These are phyloP conservation scores for Ophiocordyceps unilateralis DNA, from an alignment of 2,329 filamentous ascomycete genomes.

Conservation along the genomic window DNA sequence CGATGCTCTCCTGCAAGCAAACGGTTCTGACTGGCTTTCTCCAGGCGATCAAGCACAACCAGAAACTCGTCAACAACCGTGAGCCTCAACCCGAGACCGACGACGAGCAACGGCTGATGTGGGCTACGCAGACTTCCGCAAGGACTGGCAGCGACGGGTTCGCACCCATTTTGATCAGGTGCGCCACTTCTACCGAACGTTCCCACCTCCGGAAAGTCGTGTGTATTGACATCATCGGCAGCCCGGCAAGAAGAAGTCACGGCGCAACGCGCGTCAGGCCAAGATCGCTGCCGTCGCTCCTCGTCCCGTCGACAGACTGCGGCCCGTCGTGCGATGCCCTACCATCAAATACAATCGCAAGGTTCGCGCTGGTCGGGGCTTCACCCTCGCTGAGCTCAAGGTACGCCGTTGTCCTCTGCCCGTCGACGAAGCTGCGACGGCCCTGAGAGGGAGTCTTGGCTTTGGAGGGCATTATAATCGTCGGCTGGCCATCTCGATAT, in stretches of 20 bases:
- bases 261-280: slow-evolving; percentile 76
- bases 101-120: slow-evolving; percentile 17
- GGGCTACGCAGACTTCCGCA: slow-evolving; percentile 66
- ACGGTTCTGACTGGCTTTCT: slow-evolving; percentile 14
- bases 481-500: neutral
- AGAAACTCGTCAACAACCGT: slow-evolving; percentile 95
- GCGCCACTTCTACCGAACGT: slow-evolving; percentile 20
- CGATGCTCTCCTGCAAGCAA: neutral
- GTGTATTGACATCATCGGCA: slow-evolving; percentile 27
- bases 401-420: slow-evolving; percentile 31
- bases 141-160: slow-evolving; percentile 99
- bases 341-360: slow-evolving; percentile 99
- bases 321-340: slow-evolving; percentile 93
- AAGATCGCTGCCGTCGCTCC: slow-evolving; percentile 94
- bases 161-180: slow-evolving; percentile 99
- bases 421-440: neutral
- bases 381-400: slow-evolving; percentile 96
- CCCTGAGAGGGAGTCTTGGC: neutral
- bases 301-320: slow-evolving; percentile 91
- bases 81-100: slow-evolving; percentile 21
- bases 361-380: slow-evolving; percentile 89
- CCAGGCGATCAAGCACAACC: slow-evolving; percentile 98
- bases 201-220: neutral
- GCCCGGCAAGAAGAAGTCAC: slow-evolving; percentile 91
- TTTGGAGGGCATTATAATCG: too few species aligned